Evolutionary conservation across 495 filamentous ascomycete species (phyloP).

Genomic region (Podospora didyma): DNA sequence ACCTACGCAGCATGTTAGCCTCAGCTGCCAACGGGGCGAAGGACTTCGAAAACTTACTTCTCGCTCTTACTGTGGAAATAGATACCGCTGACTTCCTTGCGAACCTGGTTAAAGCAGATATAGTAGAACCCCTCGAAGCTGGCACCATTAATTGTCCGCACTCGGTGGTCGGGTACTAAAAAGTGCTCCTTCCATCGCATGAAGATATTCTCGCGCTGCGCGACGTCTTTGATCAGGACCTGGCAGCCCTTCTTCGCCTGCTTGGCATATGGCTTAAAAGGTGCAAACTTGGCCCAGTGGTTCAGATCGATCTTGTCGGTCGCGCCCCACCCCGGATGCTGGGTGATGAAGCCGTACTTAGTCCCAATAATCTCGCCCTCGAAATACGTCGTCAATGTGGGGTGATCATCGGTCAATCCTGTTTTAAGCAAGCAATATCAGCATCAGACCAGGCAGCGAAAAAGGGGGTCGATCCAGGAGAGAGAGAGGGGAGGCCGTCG

Average conservation of each 20-base stretch:
- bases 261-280: constrained; percentile 77
- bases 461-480: no score
- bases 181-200: constrained; percentile 99
- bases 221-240: constrained; percentile 59
- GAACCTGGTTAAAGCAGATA: constrained; percentile 94
- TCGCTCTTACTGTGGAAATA: constrained; percentile 98
- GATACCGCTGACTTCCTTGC: constrained; percentile 81
- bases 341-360: constrained; percentile 89
- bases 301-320: constrained; percentile 87
- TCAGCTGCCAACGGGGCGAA: no score
- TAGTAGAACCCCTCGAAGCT: constrained; percentile 99
- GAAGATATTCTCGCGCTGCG: constrained; percentile 86
- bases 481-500: no score
- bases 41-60: constrained; percentile 57
- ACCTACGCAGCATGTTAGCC: constrained; percentile 43
- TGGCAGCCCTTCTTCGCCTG: constrained; percentile 58
- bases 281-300: constrained; percentile 88
- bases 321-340: constrained; percentile 86
- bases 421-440: background rate
- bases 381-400: constrained; percentile 95
- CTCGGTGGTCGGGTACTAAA: constrained; percentile 90
- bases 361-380: constrained; percentile 97
- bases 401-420: constrained; percentile 95
- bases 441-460: background rate
- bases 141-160: constrained; percentile 83